Conservation (phyloP, 2,329 filamentous ascomycete species). For the Xylariaceae sp. region DNA sequence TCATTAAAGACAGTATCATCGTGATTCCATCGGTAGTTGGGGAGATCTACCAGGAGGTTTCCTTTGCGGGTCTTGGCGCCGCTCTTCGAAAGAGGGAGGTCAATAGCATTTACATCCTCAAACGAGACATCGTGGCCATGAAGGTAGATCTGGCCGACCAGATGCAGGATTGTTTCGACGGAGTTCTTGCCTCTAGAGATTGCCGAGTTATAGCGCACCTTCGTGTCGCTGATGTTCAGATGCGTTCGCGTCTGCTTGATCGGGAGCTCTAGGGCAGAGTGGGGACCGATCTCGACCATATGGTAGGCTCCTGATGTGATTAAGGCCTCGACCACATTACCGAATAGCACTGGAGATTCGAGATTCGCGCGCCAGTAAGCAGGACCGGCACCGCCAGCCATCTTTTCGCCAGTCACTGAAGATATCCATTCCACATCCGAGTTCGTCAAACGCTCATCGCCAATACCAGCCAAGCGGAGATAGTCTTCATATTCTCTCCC, state of each 20-base stretch:
- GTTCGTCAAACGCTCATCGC: not conserved
- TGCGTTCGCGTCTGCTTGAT: not conserved
- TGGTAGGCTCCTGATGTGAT: not conserved
- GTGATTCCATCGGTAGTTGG: slow-evolving; percentile 1
- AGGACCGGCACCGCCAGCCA: not conserved
- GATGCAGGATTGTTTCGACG: not conserved
- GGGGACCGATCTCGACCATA: slow-evolving; percentile 11
- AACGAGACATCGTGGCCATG: not conserved
- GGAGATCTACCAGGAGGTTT: not conserved
- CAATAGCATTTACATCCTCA: not conserved
- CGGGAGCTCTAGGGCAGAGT: slow-evolving; percentile 2
- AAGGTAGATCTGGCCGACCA: not conserved
- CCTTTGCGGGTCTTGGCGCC: not conserved
- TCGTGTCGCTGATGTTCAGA: not conserved
- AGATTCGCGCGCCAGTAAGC: slow-evolving; percentile 21
- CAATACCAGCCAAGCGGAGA: not conserved
- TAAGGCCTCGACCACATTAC: not conserved
- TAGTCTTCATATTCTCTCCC: slow-evolving; percentile 21
- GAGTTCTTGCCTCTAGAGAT: slow-evolving; percentile 1
- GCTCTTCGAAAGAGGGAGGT: not conserved
- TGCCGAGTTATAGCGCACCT: slow-evolving; percentile 2
- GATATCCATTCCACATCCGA: slow-evolving; percentile 15
- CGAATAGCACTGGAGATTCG: slow-evolving; percentile 5
- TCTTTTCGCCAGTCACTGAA: slow-evolving; percentile 3
- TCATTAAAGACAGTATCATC: not conserved